Evolutionary conservation across 2,329 filamentous ascomycete genomes (phyloP).

Genomic region (Beauveria brongniartii): DNA sequence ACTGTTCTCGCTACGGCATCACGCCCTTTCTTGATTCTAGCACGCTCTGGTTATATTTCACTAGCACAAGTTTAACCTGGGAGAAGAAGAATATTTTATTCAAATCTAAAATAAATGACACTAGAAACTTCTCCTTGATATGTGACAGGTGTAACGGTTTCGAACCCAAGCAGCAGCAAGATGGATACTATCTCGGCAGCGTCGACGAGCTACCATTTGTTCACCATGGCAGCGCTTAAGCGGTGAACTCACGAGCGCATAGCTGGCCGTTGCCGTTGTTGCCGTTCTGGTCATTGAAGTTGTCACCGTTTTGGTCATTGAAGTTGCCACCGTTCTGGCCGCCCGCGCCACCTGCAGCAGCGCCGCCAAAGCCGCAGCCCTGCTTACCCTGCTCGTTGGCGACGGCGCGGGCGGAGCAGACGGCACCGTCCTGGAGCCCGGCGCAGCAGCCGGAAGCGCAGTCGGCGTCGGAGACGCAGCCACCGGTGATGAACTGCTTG

Average conservation of each 20-base stretch:
- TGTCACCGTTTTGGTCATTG: neutral
- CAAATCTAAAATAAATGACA: neutral
- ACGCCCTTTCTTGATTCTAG: no score
- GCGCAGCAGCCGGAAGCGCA: slow-evolving; percentile 26
- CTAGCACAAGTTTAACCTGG: neutral
- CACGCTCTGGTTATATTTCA: no score
- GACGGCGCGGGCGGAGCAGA: slow-evolving; percentile 22
- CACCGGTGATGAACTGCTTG: slow-evolving; percentile 22
- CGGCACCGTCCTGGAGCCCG: slow-evolving; percentile 15
- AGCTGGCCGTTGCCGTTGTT: neutral
- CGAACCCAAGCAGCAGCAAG: neutral
- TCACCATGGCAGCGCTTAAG: neutral
- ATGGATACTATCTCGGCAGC: neutral
- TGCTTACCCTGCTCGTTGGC: slow-evolving; percentile 23
- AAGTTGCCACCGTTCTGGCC: neutral
- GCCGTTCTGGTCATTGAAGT: neutral
- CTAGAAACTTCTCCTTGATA: neutral
- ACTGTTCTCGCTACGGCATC: neutral
- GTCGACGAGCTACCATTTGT: neutral
- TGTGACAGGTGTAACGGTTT: neutral
- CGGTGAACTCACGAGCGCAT: neutral
- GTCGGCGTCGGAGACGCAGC: slow-evolving; percentile 18
- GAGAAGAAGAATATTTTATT: neutral
- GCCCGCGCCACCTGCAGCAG: neutral
- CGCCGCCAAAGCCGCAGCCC: slow-evolving; percentile 23